Evolutionary conservation across 2,329 filamentous ascomycete genomes (phyloP), one percentile per base, ranked within the genome.

Genomic region (Fusarium xylarioides): DNA sequence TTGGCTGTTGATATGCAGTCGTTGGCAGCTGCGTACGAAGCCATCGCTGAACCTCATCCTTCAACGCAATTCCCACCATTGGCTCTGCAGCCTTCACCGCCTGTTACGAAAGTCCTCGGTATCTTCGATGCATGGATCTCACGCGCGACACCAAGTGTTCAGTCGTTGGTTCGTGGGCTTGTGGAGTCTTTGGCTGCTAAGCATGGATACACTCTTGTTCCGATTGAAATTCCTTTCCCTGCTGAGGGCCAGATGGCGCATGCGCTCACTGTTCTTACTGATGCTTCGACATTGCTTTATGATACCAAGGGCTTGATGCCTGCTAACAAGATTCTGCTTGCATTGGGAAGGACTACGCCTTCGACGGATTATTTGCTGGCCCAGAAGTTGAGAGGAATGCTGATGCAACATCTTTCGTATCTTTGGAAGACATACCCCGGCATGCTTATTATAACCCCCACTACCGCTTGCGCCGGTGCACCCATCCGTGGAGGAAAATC

Each of bases 401-500:
- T 94, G 37, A 93, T 94, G 90, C 85, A 88, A 59, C 93, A 95
- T 77, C 88, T 95, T 7, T 86, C 92, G 0, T 83, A 89, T 76
- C 84, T 95, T 6, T 95, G 90, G 86, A 80, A 85, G 63, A 79
- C 84, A 53, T 83, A 95, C 70, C 92, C 92, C 0, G 92, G 91
- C 10, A 87, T 95, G 78, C 80, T 95, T 26, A 91, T 95, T 58
- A 82, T 94, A 9, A 92, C 91, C 1, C 93, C 93, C 0, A 93
- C 92, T 0, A 91, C 90, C 2, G 79, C 79, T 21, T 86, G 84
- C 53, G 82, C 84, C 0, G 86, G 86, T 10, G 84, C 84, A 78
- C 84, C 82, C 5, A 84, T 87, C 46, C 78, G 78, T 0, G 72
- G 80, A 0, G 74, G 76, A 5, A 46, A 74, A 8, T 76, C 73